These are phyloP conservation scores for Diaporthe helianthi DNA, from an alignment of 2,329 filamentous ascomycete genomes.

Conservation along the genomic window DNA sequence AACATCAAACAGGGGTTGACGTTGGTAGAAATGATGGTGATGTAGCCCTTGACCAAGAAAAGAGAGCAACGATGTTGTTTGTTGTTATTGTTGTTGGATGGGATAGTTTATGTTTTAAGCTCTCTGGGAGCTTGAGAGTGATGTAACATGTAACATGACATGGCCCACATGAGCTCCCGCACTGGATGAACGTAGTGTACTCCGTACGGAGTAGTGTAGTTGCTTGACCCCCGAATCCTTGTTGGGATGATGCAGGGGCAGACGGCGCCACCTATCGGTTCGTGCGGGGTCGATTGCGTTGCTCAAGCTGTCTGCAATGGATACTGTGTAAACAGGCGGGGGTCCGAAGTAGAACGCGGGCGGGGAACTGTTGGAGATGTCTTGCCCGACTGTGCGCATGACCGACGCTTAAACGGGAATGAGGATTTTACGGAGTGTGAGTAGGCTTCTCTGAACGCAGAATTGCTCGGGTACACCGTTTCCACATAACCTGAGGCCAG, in stretches of 20 bases:
- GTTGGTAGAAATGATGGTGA: conserved; percentile 2
- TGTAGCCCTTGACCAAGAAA: background rate
- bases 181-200: background rate
- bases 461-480: background rate
- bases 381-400: background rate
- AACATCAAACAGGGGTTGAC: background rate
- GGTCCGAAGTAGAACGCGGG: background rate
- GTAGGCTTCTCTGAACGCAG: background rate
- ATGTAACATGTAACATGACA: conserved; percentile 19
- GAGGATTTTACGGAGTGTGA: background rate
- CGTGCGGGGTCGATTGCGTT: conserved; percentile 10
- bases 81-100: background rate
- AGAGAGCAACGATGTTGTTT: background rate
- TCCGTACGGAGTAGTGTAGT: no score
- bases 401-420: background rate
- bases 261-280: conserved; percentile 2
- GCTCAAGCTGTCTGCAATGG: background rate
- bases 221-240: conserved; percentile 11
- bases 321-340: background rate
- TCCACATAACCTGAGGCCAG: background rate
- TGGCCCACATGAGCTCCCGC: conserved; percentile 16
- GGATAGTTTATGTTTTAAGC: conserved; percentile 1
- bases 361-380: background rate
- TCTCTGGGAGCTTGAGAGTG: background rate
- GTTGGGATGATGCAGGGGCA: conserved; percentile 21